Evolutionary conservation across 495 filamentous ascomycete species (phyloP).

Genomic region (Ramalina intermedia): DNA sequence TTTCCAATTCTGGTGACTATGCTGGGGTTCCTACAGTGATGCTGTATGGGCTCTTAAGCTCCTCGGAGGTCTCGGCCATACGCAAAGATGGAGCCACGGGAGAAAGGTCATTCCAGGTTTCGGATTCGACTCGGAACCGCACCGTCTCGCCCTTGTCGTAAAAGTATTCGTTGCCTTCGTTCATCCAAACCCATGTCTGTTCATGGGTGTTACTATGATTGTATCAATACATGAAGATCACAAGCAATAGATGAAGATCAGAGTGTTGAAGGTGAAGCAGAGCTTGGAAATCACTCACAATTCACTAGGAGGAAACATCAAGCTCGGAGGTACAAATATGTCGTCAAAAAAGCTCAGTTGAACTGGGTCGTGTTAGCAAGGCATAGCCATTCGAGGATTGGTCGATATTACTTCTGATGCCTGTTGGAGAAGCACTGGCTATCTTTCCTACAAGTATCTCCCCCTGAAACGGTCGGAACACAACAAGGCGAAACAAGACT

Average conservation of each 20-base stretch:
- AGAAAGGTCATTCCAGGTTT: constrained; percentile 79
- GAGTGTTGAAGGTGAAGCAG: not conserved
- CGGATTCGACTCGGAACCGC: constrained; percentile 65
- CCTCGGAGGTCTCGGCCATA: constrained; percentile 30
- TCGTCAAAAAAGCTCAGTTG: constrained; percentile 83
- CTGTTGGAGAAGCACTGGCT: constrained; percentile 47
- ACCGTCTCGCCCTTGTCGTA: constrained; percentile 84
- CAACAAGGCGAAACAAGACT: constrained; percentile 88
- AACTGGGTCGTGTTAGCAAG: constrained; percentile 33
- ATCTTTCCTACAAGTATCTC: constrained; percentile 80
- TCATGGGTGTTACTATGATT: constrained; percentile 30
- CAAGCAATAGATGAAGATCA: not conserved
- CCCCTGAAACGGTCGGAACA: constrained; percentile 87
- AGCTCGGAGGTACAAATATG: constrained; percentile 57
- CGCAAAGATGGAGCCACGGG: constrained; percentile 48
- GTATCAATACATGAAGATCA: not conserved
- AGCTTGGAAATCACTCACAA: constrained; percentile 44
- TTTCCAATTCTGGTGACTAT: not conserved
- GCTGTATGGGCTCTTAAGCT: constrained; percentile 48
- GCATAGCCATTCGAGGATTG: not conserved
- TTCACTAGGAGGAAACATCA: constrained; percentile 53
- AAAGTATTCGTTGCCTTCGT: constrained; percentile 53
- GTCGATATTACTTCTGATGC: constrained; percentile 52
- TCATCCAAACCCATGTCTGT: constrained; percentile 68
- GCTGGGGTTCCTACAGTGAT: constrained; percentile 38